These are phyloP conservation scores for Laguncularia racemosa DNA, from an alignment of 345 rosid species.

Conservation along the genomic window DNA sequence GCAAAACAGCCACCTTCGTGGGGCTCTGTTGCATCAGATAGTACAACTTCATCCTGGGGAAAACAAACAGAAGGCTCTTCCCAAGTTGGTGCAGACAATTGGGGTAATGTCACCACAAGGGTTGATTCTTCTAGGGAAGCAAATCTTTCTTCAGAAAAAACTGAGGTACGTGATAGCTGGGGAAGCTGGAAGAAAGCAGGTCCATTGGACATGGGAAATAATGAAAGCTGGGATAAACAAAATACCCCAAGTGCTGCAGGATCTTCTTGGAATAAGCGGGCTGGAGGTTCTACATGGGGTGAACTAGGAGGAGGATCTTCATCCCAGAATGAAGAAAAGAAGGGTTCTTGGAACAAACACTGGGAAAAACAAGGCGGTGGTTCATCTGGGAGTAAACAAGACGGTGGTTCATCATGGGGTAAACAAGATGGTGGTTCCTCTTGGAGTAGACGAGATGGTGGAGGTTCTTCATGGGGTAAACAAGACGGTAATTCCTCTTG, in stretches of 20 bases:
- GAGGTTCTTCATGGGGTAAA: slow-evolving; percentile 8
- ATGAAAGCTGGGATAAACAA: background rate
- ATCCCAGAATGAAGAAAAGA: slow-evolving; percentile 7
- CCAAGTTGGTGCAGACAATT: slow-evolving; percentile 6
- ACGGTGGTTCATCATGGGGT: slow-evolving; percentile 1
- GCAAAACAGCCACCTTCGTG: slow-evolving; percentile 38
- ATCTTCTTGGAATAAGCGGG: slow-evolving; percentile 2
- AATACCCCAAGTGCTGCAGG: background rate
- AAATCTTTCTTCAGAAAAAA: background rate
- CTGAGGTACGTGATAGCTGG: slow-evolving; percentile 5
- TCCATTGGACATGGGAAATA: background rate
- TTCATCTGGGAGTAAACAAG: slow-evolving; percentile 3
- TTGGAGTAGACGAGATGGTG: slow-evolving; percentile 18
- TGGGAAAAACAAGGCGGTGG: slow-evolving; percentile 8
- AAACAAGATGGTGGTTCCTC: slow-evolving; percentile 9
- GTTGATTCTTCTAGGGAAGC: slow-evolving; percentile 9
- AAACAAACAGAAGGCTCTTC: slow-evolving; percentile 4
- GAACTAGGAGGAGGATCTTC: slow-evolving; percentile 9
- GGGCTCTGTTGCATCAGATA: slow-evolving; percentile 37
- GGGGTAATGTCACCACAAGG: slow-evolving; percentile 5
- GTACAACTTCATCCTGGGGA: slow-evolving; percentile 16
- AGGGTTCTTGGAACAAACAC: slow-evolving; percentile 2
- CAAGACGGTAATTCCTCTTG: slow-evolving; percentile 5
- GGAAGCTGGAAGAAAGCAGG: slow-evolving; percentile 5
- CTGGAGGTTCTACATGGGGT: background rate